Conservation (phyloP, 2,329 filamentous ascomycete genomes). For the Aspergillus japonicus region DNA sequence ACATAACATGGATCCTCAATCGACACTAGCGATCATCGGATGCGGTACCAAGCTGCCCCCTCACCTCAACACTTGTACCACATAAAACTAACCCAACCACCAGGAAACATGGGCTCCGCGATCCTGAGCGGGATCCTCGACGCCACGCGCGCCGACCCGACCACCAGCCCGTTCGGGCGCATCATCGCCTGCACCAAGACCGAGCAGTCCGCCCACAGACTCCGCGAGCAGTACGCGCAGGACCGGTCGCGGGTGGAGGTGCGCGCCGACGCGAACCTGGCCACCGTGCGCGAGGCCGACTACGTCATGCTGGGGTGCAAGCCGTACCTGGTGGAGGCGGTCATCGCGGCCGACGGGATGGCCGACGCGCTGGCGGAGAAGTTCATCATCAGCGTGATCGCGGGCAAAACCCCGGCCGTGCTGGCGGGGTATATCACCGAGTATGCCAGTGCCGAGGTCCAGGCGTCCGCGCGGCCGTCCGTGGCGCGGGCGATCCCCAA, state of each 20-base stretch:
- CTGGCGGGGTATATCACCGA: conserved; percentile 33
- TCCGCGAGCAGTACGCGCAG: conserved; percentile 29
- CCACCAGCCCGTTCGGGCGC: background rate
- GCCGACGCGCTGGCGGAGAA: conserved; percentile 43
- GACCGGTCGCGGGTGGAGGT: conserved; percentile 31
- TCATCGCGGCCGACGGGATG: conserved; percentile 39
- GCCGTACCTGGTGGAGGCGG: conserved; percentile 43
- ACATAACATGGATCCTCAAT: background rate
- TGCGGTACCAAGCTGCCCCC: conserved; percentile 12
- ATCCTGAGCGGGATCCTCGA: conserved; percentile 36
- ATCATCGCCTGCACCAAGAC: conserved; percentile 43
- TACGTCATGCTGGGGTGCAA: conserved; percentile 50
- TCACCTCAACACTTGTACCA: background rate
- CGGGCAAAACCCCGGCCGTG: conserved; percentile 43
- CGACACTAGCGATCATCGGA: conserved; percentile 16
- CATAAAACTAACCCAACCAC: background rate
- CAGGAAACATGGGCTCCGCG: conserved; percentile 41
- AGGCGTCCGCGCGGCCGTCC: too few species aligned
- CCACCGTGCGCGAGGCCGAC: conserved; percentile 36
- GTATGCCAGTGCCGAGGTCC: background rate
- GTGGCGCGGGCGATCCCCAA: conserved; percentile 48
- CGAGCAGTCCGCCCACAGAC: conserved; percentile 32
- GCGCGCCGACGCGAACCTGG: conserved; percentile 35
- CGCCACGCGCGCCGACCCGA: conserved; percentile 16
- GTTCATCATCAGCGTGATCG: conserved; percentile 51